Evolutionary conservation across 2,329 filamentous ascomycete species (phyloP), one percentile per base, ranked within the genome.

Genomic region (Diaporthe ilicicola): DNA sequence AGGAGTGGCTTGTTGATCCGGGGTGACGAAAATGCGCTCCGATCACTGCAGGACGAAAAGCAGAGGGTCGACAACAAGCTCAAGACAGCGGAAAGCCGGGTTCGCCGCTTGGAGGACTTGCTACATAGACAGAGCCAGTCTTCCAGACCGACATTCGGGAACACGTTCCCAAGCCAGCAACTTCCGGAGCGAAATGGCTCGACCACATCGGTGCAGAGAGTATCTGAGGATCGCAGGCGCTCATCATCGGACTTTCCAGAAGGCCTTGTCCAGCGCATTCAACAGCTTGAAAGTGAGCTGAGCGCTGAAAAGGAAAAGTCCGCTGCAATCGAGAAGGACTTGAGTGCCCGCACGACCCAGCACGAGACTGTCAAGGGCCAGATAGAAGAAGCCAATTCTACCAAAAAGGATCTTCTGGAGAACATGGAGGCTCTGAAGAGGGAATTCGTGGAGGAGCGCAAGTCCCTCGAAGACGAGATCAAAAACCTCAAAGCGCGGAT

Each of bases 341-440:
- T 92, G 3, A 85, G 88, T 67, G 82, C 84, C 3, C 87, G 87
- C 65, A 84, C 79, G 74, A 89, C 85, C 64, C 88, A 86, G 75
- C 89, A 89, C 78, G 88, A 84, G 75, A 87, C 89, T 76, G 89
- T 88, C 77, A 91, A 88, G 83, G 88, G 85, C 77, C 91, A 91
- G 76, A 88, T 97, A 73, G 90, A 96, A 74, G 95, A 98, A 80
- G 93, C 90, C 7, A 94, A 96, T 76, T 95, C 94, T 3, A 98
- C 93, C 1, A 99, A 99, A 81, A 93, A 93, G 76, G 96, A 98
- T 80, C 89, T 99, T 12, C 90, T 99, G 82, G 92, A 94, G 74
- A 99, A 99, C 77, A 94, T 99, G 84, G 94, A 98, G 78, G 92
- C 95, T 15, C 89, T 97, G 74, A 94, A 98, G 81, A 90, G 90